Evolutionary conservation across 495 filamentous ascomycete species (phyloP).

Genomic region (Evernia prunastri): DNA sequence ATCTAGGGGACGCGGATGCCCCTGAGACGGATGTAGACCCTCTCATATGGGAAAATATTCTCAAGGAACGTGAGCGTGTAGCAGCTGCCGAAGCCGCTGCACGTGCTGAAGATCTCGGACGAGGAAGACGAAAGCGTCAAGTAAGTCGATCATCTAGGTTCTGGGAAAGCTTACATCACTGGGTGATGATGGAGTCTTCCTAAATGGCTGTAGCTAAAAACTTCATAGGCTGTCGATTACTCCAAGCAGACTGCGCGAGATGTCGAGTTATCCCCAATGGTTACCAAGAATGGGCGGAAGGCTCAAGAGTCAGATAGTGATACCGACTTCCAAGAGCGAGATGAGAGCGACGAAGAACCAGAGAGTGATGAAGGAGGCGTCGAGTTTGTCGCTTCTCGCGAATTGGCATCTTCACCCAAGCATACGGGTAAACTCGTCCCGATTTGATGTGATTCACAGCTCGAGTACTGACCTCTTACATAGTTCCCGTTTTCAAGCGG

Average conservation of each 20-base stretch:
- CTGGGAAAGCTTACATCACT: background rate
- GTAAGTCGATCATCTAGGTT: constrained; percentile 19
- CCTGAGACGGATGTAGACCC: constrained; percentile 38
- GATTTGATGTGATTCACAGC: background rate
- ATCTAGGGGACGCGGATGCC: constrained; percentile 47
- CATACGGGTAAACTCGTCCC: background rate
- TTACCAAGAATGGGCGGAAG: background rate
- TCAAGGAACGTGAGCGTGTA: constrained; percentile 71
- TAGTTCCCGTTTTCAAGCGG: constrained; percentile 39
- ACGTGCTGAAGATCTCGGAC: constrained; percentile 64
- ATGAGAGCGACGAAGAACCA: constrained; percentile 31
- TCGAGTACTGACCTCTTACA: background rate
- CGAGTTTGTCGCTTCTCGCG: constrained; percentile 21
- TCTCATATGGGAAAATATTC: constrained; percentile 83
- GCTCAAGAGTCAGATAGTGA: constrained; percentile 35
- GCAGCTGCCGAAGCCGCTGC: constrained; percentile 60
- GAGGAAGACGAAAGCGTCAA: constrained; percentile 63
- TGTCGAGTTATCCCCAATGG: constrained; percentile 9
- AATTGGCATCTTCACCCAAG: constrained; percentile 13
- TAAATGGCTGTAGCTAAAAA: background rate
- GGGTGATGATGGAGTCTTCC: background rate
- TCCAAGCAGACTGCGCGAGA: constrained; percentile 11
- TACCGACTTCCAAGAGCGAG: constrained; percentile 47
- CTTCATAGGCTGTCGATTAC: constrained; percentile 25
- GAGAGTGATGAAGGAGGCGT: constrained; percentile 31